Conservation (phyloP, 192 early-diverging fungal genomes). For the Paraglomus brasilianum region DNA sequence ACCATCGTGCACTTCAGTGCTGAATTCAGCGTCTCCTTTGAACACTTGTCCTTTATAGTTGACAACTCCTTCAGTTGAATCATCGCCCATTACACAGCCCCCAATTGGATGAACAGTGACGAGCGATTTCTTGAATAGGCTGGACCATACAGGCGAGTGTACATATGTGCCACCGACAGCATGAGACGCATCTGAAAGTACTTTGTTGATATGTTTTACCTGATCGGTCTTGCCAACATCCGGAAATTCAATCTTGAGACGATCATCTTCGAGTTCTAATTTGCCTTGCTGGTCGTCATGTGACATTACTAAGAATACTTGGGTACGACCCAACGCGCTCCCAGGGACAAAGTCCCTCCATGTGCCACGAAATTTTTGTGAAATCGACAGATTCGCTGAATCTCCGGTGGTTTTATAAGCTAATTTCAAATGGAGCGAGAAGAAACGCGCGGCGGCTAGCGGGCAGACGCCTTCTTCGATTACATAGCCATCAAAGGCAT, state of each 20-base stretch:
- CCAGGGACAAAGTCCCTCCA: slow-evolving; percentile 38
- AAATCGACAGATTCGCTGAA: slow-evolving; percentile 26
- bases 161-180: slow-evolving; percentile 39
- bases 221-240: slow-evolving; percentile 36
- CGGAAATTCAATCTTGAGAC: slow-evolving; percentile 37
- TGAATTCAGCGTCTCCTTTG: slow-evolving; percentile 25
- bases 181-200: slow-evolving; percentile 32
- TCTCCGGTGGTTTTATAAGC: slow-evolving; percentile 24
- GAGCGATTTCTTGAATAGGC: slow-evolving; percentile 34
- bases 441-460: slow-evolving; percentile 27
- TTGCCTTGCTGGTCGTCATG: slow-evolving; percentile 46
- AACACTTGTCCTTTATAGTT: slow-evolving; percentile 54
- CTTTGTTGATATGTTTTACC: slow-evolving; percentile 34
- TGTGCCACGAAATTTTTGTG: slow-evolving; percentile 33
- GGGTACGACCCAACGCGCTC: slow-evolving; percentile 45
- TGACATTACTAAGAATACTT: slow-evolving; percentile 51
- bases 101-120: slow-evolving; percentile 52
- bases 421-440: slow-evolving; percentile 28
- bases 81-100: slow-evolving; percentile 42
- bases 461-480: slow-evolving; percentile 47
- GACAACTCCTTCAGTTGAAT: slow-evolving; percentile 40
- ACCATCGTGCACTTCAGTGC: slow-evolving; percentile 43
- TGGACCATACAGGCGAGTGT: slow-evolving; percentile 37
- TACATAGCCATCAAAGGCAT: slow-evolving; percentile 47
- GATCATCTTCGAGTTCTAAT: slow-evolving; percentile 37